These are phyloP conservation scores for Ramichloridium luteum DNA, from an alignment of 2,329 filamentous ascomycete species.

Conservation along the genomic window DNA sequence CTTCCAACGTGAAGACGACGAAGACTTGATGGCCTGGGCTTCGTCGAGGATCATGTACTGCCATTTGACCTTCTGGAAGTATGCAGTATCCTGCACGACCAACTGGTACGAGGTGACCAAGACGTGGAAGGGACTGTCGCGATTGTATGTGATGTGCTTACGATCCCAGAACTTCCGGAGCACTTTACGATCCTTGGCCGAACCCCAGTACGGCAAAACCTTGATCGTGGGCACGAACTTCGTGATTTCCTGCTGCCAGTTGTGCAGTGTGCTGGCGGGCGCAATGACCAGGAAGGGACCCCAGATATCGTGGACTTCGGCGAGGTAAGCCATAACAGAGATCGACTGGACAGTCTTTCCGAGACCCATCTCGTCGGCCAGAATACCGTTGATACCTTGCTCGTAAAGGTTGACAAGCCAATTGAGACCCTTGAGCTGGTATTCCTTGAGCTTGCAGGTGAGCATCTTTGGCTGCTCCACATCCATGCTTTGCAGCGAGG, in stretches of 20 bases:
- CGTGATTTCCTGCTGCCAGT: constrained; percentile 97
- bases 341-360: constrained; percentile 99
- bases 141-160: constrained; percentile 90
- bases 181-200: constrained; percentile 84
- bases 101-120: constrained; percentile 94
- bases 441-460: constrained; percentile 90
- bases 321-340: constrained; percentile 96
- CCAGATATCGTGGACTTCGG: constrained; percentile 96
- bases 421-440: constrained; percentile 97
- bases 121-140: constrained; percentile 89
- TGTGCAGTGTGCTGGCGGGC: constrained; percentile 90
- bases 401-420: constrained; percentile 99
- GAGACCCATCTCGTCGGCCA: constrained; percentile 98
- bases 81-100: constrained; percentile 88
- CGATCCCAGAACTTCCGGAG: constrained; percentile 98
- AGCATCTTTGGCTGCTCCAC: constrained; percentile 90
- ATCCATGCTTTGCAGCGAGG: constrained; percentile 84
- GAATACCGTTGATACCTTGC: constrained; percentile 97
- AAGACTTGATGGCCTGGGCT: constrained; percentile 97
- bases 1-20: constrained; percentile 93
- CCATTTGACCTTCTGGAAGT: constrained; percentile 99
- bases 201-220: constrained; percentile 95
- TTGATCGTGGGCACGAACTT: constrained; percentile 92
- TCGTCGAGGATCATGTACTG: constrained; percentile 99
- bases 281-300: constrained; percentile 95